Base-by-base conservation (phyloP, 345 rosid genomes). In the Syzygium jambos region DNA sequence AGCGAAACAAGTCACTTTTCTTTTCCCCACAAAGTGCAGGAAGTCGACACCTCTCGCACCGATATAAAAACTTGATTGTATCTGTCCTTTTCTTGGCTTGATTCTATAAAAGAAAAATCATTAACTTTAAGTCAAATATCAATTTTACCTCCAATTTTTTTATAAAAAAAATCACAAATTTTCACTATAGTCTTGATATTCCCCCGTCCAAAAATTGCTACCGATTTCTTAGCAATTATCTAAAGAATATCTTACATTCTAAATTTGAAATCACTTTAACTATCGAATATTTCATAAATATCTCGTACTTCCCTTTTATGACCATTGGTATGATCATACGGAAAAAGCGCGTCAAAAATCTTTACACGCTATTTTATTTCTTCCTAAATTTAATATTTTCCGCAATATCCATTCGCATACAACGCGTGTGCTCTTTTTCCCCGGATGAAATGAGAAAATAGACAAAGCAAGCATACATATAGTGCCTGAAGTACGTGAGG, bases 301-400 rank as follows among this genome's bases (percentile, higher is more conserved):
- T 59, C 16, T 27, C 30, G 5, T 2, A 25, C 15, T 25, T 59
- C 7, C 14, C 29, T 7, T 65, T 34, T 16, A 15, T 30, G 3
- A 30, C 43, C 43, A 15, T 15, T 15, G 25, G 8, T 30, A 29
- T 65, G 11, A 9, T 65, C 16, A 30, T 16, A 30, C 22, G 16
- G 0, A 8, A 16, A 65, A 11, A 59, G 30, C 46, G 46, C 46
- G 3, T 43, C 6, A 13, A n/a, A 2, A 61, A n/a, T 6, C 0
- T 0, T 61, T 61, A 13, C 73, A 61, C 2, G 9, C 34, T 61
- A 7, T 2, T 61, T 61, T 59, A 11, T 61, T 13, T 16, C 17
- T 61, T 11, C n/a, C 5, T 27, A 27, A 61, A 61, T 61, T n/a
- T n/a, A n/a, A 1, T 59, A 27, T 61, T n/a, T 61, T 12, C 17